Base-by-base conservation (phyloP, 805 yeast genomes). In the Kluyveromyces wickerhamii region DNA sequence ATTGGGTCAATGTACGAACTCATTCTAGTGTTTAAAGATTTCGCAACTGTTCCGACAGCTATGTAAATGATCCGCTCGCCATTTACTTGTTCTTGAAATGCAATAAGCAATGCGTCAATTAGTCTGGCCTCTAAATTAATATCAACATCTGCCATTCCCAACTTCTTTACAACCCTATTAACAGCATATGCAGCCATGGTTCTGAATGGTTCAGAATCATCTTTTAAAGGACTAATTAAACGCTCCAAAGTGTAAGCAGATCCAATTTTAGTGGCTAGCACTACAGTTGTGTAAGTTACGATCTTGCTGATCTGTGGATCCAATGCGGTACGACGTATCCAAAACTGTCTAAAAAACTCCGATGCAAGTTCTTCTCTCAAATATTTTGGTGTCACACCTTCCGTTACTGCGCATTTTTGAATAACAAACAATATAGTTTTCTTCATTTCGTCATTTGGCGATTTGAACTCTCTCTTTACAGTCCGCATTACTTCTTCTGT, bases 381-480 rank as follows among this genome's bases (percentile, higher is more conserved):
- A 41, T 71, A 74, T 17, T 57, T 57, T 4, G 67, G 58, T 9
- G 77, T 67, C 10, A 84, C 66, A 9, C 74, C 74, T 9, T 72
- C 77, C 1, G 82, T 65, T 1, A 72, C 57, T 10, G 85, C 74
- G 45, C 92, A 74, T 40, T 72, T 77, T 35, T 71, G 78, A 20
- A 88, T 61, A 6, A 84, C 83, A 20, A 68, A 62, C 39, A 92
- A 56, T 3, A 88, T 80, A 0, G 87, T 71, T 39, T 71, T 71
- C 47, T 74, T 76, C 89, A 88, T 82, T 32, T 87, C 95, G 41
- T 83, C 94, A 50, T 86, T 95, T 0, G 92, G 87, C 1, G 94
- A 74, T 22, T 63, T 56, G 47, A 86, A 83, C 56, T 88, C 94
- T 35, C 92, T 64, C 3, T 74, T 48, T 4, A 87, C 62, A 18